phyloP scores from a whole-genome alignment of 2,329 filamentous ascomycete species.

The Phialocephala subalpina region DNA sequence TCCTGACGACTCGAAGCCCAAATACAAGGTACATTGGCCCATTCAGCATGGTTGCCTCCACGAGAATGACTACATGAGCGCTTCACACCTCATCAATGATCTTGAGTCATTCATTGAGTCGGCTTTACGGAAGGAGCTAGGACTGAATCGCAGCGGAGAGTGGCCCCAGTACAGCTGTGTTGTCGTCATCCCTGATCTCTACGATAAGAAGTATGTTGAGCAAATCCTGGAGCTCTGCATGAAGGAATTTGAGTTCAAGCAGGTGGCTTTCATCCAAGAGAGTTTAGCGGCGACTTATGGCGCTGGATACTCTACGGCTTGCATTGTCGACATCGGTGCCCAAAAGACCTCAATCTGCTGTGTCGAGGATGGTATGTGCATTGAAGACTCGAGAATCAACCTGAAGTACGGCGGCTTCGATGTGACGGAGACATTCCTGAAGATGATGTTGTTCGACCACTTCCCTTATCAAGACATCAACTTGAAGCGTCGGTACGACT shows the following conservation, averaged over 20 bases:
- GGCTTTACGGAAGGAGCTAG: slow-evolving; percentile 85
- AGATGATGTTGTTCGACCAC: slow-evolving; percentile 97
- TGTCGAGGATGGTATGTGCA: slow-evolving; percentile 93
- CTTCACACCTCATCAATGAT: slow-evolving; percentile 84
- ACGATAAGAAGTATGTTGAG: slow-evolving; percentile 92
- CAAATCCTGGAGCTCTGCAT: slow-evolving; percentile 85
- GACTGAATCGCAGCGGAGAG: slow-evolving; percentile 77
- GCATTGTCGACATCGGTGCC: slow-evolving; percentile 94
- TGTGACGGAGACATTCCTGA: slow-evolving; percentile 92
- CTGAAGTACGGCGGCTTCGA: slow-evolving; percentile 93
- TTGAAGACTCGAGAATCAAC: slow-evolving; percentile 95
- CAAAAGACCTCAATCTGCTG: slow-evolving; percentile 98
- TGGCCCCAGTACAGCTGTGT: slow-evolving; percentile 94
- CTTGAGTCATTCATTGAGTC: slow-evolving; percentile 88
- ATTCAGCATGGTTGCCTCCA: slow-evolving; percentile 88
- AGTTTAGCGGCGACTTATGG: slow-evolving; percentile 94
- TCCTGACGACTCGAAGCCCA: slow-evolving; percentile 86
- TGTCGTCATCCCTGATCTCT: slow-evolving; percentile 96
- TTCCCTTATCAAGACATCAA: slow-evolving; percentile 98
- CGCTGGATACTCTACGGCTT: slow-evolving; percentile 91
- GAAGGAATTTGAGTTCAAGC: slow-evolving; percentile 87
- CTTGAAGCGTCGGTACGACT: slow-evolving; percentile 87
- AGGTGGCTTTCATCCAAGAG: slow-evolving; percentile 94
- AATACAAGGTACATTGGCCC: slow-evolving; percentile 94
- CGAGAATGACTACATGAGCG: slow-evolving; percentile 84